A percentile compares a stretch with the other conserved stretches of the same genome.
Conservation (phyloP, 257 asterid genomes). For the Anisodus tanguticus region DNA sequence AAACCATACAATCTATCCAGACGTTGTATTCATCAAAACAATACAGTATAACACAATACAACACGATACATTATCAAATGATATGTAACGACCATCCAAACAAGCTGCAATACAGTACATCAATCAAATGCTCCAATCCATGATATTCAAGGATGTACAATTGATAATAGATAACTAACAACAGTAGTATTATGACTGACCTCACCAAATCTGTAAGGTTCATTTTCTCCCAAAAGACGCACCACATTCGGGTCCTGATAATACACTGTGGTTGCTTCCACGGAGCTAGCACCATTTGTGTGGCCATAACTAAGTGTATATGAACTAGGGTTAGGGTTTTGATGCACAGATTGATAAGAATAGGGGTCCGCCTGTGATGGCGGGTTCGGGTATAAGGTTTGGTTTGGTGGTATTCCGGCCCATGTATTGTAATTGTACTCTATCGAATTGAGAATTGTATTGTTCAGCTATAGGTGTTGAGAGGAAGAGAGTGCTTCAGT, state of each 20-base stretch:
- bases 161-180: neutral
- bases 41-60: no score
- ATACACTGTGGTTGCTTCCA: neutral
- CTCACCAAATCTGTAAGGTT: neutral
- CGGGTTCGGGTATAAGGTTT: neutral
- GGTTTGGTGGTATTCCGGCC: slow-evolving; percentile 25
- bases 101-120: neutral
- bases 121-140: neutral
- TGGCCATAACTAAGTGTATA: neutral
- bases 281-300: neutral
- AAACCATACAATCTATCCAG: no score
- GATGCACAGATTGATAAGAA: slow-evolving; percentile 25
- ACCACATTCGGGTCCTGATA: slow-evolving; percentile 33
- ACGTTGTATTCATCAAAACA: no score
- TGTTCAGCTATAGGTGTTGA: neutral
- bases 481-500: neutral
- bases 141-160: neutral
- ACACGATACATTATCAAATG: no score
- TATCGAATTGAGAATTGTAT: slow-evolving; percentile 6
- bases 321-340: slow-evolving; percentile 38
- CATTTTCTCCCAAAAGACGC: neutral
- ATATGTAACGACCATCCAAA: no score
- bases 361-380: neutral
- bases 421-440: slow-evolving; percentile 12
- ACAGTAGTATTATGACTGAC: neutral